These are phyloP conservation scores for Boletus pseudopeckii DNA, from an alignment of 768 basidiomycete species.

Conservation along the genomic window DNA sequence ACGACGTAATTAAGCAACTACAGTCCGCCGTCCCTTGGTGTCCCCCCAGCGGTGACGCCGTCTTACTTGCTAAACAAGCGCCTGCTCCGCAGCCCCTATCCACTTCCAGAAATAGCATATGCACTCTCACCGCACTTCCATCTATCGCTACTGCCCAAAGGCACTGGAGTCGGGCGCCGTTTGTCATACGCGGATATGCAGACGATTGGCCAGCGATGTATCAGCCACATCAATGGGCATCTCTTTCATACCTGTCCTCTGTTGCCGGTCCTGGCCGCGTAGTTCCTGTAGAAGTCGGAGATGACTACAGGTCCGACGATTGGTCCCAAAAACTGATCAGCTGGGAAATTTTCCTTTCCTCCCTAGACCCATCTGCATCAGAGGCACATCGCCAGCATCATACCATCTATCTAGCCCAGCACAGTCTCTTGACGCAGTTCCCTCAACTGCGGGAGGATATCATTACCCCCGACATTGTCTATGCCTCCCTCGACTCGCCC, in stretches of 20 bases:
- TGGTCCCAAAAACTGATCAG: conserved; percentile 81
- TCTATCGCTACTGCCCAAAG: conserved; percentile 55
- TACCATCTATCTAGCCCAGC: conserved; percentile 83
- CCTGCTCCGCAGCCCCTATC: conserved; percentile 1
- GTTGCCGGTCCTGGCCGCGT: conserved; percentile 77
- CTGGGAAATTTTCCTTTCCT: conserved; percentile 73
- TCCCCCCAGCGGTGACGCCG: background rate
- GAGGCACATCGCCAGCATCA: conserved; percentile 20
- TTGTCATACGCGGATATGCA: conserved; percentile 66
- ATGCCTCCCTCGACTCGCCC: conserved; percentile 50
- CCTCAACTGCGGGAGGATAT: conserved; percentile 75
- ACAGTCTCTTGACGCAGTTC: conserved; percentile 82
- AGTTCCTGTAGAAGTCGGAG: conserved; percentile 88
- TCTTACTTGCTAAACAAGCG: conserved; percentile 4
- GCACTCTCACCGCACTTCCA: conserved; percentile 46
- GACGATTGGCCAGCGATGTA: conserved; percentile 76
- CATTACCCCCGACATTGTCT: conserved; percentile 85
- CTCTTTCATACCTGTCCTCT: conserved; percentile 61
- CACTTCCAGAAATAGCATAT: conserved; percentile 32
- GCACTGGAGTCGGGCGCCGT: conserved; percentile 49
- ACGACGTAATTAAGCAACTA: conserved; percentile 55
- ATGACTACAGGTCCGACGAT: conserved; percentile 70
- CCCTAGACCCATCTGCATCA: conserved; percentile 32
- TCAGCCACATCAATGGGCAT: conserved; percentile 62
- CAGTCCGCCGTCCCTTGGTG: conserved; percentile 40